A percentile compares a stretch with the other conserved stretches of the same genome.
These are phyloP conservation scores for Erucastrum elatum DNA, from an alignment of 345 rosid genomes.

Conservation along the genomic window DNA sequence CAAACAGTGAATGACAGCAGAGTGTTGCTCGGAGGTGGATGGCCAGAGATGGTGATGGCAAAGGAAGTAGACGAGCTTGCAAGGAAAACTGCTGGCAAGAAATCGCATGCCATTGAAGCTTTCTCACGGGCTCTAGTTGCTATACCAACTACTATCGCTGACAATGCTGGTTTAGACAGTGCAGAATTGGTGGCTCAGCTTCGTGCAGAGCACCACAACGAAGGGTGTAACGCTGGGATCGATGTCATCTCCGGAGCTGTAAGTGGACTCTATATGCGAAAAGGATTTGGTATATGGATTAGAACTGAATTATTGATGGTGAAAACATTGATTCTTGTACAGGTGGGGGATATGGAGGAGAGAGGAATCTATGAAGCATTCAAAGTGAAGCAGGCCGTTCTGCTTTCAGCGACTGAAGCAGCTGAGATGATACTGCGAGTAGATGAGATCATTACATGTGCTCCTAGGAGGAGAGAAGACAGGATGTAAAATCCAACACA, in stretches of 20 bases:
- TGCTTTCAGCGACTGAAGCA: slow-evolving; percentile 97
- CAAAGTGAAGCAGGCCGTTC: slow-evolving; percentile 91
- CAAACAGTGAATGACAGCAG: slow-evolving; percentile 92
- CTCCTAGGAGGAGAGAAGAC: slow-evolving; percentile 79
- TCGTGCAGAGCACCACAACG: slow-evolving; percentile 92
- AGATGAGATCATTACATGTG: slow-evolving; percentile 78
- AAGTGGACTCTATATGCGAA: slow-evolving; percentile 36
- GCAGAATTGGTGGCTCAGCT: slow-evolving; percentile 94
- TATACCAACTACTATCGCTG: slow-evolving; percentile 89
- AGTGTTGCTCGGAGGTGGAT: slow-evolving; percentile 96
- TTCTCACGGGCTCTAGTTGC: slow-evolving; percentile 83
- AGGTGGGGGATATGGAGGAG: slow-evolving; percentile 92
- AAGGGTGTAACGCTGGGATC: slow-evolving; percentile 77
- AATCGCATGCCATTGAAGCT: slow-evolving; percentile 93
- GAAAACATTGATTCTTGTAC: slow-evolving; percentile 1
- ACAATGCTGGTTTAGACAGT: slow-evolving; percentile 98
- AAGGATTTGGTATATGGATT: not conserved
- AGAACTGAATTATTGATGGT: slow-evolving; percentile 13
- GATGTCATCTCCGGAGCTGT: slow-evolving; percentile 95
- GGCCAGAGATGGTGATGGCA: slow-evolving; percentile 99
- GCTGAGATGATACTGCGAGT: slow-evolving; percentile 90
- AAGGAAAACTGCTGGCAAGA: slow-evolving; percentile 91
- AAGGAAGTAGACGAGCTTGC: slow-evolving; percentile 97
- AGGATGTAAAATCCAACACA: slow-evolving; percentile 51
- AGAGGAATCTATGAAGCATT: slow-evolving; percentile 86